Base-by-base conservation (phyloP, 176 grass and related monocot genomes). In the Musa beccarii region DNA sequence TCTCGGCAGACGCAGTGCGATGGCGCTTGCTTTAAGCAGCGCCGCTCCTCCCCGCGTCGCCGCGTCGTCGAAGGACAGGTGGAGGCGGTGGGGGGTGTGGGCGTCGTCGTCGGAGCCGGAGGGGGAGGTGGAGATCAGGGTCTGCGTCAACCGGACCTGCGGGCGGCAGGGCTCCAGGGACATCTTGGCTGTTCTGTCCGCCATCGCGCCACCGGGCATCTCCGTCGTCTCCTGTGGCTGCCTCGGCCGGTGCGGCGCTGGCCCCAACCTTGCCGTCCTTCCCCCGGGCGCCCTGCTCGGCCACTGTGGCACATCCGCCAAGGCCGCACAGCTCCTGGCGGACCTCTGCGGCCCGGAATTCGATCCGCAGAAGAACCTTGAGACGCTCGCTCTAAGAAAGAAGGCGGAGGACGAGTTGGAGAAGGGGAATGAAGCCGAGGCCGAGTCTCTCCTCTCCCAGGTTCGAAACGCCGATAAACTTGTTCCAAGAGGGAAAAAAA, bases 121-220 rank as follows among this genome's bases (percentile, higher is more conserved):
- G 52, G 65, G 10, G 68, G 73, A 63, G 21, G 13, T 73, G 55
- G 81, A 87, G 73, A 69, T 98, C 51, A 81, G 94, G 68, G 94
- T 98, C 15, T 98, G 94, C 88, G 92, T 89, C 84, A 98, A 87
- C 67, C 94, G 90, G 51, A 86, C 86, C 13, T 98, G 94, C 80
- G 84, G 86, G 25, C 88, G 88, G 8, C 90, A 98, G 77, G 94
- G 90, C 49, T 84, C 75, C 20, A 84, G 94, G 69, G 94, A 93
- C 75, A 84, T 73, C 53, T 86, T 98, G 23, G 78, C 81, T 34
- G 83, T 86, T 78, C 84, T 93, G 50, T 84, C 69, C 23, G 83
- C 82, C 4, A 82, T 98, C 9, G 82, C 86, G 14, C 94, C 90
- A 20, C 79, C 85, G 61, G 71, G 62, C 14, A 78, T 93, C 24